These are phyloP conservation scores for Hansenula sp. DNA, from an alignment of 1,139 yeast genomes.

Conservation along the genomic window DNA sequence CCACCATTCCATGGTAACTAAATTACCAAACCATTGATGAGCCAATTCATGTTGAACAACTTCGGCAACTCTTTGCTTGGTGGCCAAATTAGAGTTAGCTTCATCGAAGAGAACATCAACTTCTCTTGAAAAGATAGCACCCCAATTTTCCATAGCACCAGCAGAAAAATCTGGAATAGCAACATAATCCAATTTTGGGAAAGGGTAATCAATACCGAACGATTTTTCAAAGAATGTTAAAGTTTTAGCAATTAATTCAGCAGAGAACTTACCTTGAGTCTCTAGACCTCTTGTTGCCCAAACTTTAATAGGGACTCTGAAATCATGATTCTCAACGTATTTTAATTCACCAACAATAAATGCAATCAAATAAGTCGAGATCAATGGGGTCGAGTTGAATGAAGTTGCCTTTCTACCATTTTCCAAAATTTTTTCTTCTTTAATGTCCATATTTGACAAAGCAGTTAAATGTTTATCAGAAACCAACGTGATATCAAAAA, in stretches of 20 bases:
- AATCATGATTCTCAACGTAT: constrained; percentile 50
- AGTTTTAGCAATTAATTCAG: constrained; percentile 61
- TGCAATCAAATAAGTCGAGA: constrained; percentile 75
- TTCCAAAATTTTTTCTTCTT: constrained; percentile 42
- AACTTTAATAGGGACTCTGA: constrained; percentile 54
- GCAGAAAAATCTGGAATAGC: constrained; percentile 76
- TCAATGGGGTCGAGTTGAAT: constrained; percentile 59
- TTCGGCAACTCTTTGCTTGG: constrained; percentile 68
- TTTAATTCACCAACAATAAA: constrained; percentile 78
- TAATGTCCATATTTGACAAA: constrained; percentile 77
- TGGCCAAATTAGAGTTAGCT: constrained; percentile 47
- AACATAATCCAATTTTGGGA: constrained; percentile 70
- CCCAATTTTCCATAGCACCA: constrained; percentile 86
- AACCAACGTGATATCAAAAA: constrained; percentile 63
- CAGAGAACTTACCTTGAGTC: constrained; percentile 60
- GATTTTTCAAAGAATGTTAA: constrained; percentile 62
- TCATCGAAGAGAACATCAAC: constrained; percentile 65
- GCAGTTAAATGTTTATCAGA: constrained; percentile 60
- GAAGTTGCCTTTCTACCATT: constrained; percentile 44
- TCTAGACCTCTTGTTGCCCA: constrained; percentile 71
- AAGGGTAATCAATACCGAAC: constrained; percentile 64
- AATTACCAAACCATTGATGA: constrained; percentile 82
- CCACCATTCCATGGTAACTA: constrained; percentile 88
- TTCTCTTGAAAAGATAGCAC: constrained; percentile 68
- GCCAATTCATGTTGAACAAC: constrained; percentile 81